Evolutionary conservation across 1,284 basidiomycete genomes (phyloP).

Genomic region (Papiliotrema fonsecae): DNA sequence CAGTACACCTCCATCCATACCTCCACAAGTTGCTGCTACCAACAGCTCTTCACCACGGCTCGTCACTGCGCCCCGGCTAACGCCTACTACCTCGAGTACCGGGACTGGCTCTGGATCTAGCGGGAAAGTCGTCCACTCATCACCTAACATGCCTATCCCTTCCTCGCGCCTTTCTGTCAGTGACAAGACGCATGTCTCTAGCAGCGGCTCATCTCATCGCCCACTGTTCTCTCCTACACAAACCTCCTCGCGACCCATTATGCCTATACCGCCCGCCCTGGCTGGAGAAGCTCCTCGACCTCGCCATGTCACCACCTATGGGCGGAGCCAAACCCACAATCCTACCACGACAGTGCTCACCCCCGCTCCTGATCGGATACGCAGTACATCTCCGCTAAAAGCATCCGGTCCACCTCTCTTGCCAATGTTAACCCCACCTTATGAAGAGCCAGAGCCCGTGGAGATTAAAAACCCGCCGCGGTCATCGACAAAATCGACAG

Average conservation of each 20-base stretch:
- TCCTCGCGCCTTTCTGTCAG: slow-evolving; percentile 4
- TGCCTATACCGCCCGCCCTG: background rate
- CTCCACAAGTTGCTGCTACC: background rate
- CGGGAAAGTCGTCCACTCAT: background rate
- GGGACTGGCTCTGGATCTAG: background rate
- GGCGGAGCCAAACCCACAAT: background rate
- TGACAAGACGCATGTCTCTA: slow-evolving; percentile 11
- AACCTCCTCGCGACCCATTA: slow-evolving; percentile 6
- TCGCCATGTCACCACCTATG: slow-evolving; percentile 1
- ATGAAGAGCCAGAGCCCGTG: slow-evolving; percentile 10
- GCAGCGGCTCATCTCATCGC: slow-evolving; percentile 17
- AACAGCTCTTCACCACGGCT: slow-evolving; percentile 1
- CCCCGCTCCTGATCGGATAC: background rate
- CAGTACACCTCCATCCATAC: background rate
- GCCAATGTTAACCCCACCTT: too few species aligned
- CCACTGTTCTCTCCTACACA: slow-evolving; percentile 31
- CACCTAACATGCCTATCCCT: slow-evolving; percentile 3
- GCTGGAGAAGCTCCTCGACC: background rate
- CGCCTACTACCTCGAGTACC: background rate
- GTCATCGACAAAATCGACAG: background rate
- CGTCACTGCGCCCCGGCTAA: slow-evolving; percentile 3
- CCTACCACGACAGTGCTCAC: background rate
- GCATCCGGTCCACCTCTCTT: background rate
- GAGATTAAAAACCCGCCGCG: slow-evolving; percentile 1
- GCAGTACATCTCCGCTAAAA: slow-evolving; percentile 1